Percentiles rank a stretch among this genome's conserved stretches.
Evolutionary conservation across 805 yeast genomes (phyloP).

Genomic region (Cyberlindnera mycetangii): DNA sequence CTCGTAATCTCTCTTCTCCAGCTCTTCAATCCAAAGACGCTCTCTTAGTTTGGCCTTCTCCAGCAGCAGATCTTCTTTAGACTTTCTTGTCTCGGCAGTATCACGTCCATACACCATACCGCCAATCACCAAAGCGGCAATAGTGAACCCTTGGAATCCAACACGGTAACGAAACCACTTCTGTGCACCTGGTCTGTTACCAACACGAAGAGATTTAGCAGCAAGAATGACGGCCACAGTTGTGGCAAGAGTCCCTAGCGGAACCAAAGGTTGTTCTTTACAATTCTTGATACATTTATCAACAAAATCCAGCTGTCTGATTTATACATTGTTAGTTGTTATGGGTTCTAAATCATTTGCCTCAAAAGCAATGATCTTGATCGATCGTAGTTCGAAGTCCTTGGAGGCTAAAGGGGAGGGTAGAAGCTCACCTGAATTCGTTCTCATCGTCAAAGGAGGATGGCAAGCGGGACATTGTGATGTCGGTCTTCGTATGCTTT

Average conservation of each 20-base stretch:
- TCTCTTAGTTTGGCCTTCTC: slow-evolving; percentile 87
- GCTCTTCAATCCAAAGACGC: slow-evolving; percentile 81
- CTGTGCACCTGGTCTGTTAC: slow-evolving; percentile 75
- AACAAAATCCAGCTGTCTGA: slow-evolving; percentile 44
- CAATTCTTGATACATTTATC: slow-evolving; percentile 60
- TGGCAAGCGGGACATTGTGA: slow-evolving; percentile 31
- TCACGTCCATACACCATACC: slow-evolving; percentile 64
- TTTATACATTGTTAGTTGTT: slow-evolving; percentile 11
- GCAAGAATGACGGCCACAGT: slow-evolving; percentile 79
- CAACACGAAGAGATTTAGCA: slow-evolving; percentile 67
- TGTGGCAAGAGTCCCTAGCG: slow-evolving; percentile 76
- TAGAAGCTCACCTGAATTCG: slow-evolving; percentile 22
- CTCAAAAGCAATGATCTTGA: background rate
- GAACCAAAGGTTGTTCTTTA: slow-evolving; percentile 87
- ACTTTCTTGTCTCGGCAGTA: slow-evolving; percentile 39
- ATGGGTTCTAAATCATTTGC: background rate
- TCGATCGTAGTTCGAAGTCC: background rate
- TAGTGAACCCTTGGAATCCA: slow-evolving; percentile 78
- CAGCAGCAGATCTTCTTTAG: slow-evolving; percentile 62
- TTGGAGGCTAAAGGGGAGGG: background rate
- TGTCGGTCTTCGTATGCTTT: too few species aligned
- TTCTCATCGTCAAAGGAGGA: slow-evolving; percentile 35
- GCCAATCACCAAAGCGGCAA: slow-evolving; percentile 79
- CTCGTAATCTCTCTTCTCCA: slow-evolving; percentile 81
- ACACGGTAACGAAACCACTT: slow-evolving; percentile 89